These are phyloP conservation scores for Parsonsia alboflavescens DNA, from an alignment of 257 asterid species.

Conservation along the genomic window DNA sequence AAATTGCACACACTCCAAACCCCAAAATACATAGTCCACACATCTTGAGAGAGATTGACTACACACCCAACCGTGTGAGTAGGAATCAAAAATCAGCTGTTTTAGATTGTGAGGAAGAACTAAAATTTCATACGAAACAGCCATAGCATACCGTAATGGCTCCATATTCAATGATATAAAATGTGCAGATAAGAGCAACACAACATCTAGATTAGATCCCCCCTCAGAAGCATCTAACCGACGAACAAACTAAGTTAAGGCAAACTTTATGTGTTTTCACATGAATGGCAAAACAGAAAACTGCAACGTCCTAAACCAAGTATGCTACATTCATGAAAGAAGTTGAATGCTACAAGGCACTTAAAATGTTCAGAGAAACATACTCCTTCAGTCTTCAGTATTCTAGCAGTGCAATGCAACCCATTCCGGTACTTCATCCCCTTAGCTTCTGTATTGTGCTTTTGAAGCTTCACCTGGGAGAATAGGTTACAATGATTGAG, in stretches of 20 bases:
- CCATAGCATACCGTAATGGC: neutral
- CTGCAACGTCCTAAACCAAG: neutral
- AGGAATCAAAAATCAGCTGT: neutral
- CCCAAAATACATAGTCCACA: neutral
- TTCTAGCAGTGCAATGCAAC: slow-evolving; percentile 70
- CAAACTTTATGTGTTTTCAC: neutral
- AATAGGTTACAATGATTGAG: slow-evolving; percentile 11
- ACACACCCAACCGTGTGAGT: neutral
- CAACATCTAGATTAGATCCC: neutral
- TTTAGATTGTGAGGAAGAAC: neutral
- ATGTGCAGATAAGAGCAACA: neutral
- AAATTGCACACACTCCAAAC: neutral
- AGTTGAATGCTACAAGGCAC: slow-evolving; percentile 17
- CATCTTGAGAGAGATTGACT: neutral
- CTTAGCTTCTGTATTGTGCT: slow-evolving; percentile 65
- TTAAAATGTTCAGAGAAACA: slow-evolving; percentile 32
- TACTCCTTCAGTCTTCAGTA: slow-evolving; percentile 92
- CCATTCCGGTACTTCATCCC: slow-evolving; percentile 72
- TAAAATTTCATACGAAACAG: neutral
- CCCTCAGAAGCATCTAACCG: neutral
- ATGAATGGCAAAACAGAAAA: neutral
- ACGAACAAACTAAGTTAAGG: neutral
- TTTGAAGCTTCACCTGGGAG: slow-evolving; percentile 84
- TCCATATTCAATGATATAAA: neutral
- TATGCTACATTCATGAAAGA: slow-evolving; percentile 6